Conservation (phyloP, 371 early-diverging fungal genomes). For the Mortierella sp. region DNA sequence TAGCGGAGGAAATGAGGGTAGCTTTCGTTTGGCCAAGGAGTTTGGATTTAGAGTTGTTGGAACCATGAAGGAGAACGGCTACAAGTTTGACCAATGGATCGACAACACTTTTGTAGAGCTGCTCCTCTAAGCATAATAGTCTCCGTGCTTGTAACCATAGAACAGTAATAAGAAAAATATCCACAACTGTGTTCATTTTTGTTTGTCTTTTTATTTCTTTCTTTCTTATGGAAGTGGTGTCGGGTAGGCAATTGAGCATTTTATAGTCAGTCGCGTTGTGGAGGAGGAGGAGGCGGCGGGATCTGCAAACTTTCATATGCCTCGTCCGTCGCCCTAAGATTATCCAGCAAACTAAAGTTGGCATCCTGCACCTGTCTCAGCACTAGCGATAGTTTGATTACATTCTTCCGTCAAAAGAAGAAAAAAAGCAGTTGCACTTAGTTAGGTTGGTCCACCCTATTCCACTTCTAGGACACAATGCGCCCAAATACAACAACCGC, state of each 20-base stretch:
- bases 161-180: background rate
- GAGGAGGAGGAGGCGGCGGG: background rate
- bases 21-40: conserved; percentile 32
- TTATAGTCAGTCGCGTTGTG: background rate
- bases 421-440: background rate
- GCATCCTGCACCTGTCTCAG: conserved; percentile 45
- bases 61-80: conserved; percentile 43
- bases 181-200: no score
- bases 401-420: conserved; percentile 33
- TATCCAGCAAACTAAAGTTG: conserved; percentile 44
- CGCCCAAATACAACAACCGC: no score
- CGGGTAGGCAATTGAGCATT: no score
- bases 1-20: conserved; percentile 51
- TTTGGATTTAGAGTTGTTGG: conserved; percentile 53
- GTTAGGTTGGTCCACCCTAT: no score
- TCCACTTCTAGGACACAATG: no score
- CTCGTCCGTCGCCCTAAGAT: conserved; percentile 42
- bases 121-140: conserved; percentile 21
- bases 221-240: no score
- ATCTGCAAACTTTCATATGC: conserved; percentile 32
- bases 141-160: no score
- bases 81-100: conserved; percentile 50
- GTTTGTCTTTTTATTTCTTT: no score
- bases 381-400: conserved; percentile 22
- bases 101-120: conserved; percentile 50